Base-by-base conservation (phyloP, 192 early-diverging fungal species). In the Lobulomyces angularis region DNA sequence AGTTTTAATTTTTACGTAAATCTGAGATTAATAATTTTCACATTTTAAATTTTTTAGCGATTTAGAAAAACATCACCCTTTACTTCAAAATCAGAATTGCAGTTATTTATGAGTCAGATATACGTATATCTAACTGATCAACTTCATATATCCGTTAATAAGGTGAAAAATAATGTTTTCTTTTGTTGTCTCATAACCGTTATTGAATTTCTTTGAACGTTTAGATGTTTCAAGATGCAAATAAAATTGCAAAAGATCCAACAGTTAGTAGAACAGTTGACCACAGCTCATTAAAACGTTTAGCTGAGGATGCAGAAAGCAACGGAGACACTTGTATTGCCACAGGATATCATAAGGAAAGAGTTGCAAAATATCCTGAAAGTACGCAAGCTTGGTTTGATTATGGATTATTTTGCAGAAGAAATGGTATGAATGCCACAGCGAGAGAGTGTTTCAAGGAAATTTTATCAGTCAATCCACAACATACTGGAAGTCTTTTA, bases 341-440 rank as follows among this genome's bases (percentile, higher is more conserved):
- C 6, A 53, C 53, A n/a, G 20, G 41, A 8, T 77, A 74, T 36
- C 69, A 77, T 41, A 52, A 62, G 40, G 67, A 77, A 36, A 41
- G 74, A 14, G 52, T 77, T 19, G 66, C 63, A 16, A 69, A 63
- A 41, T 77, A 56, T 44, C 67, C 72, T 35, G 74, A 72, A 40
- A 74, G 69, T 34, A 39, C 61, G 26, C 53, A 62, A 32, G 62
- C 67, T 26, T 77, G 74, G 74, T 77, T 65, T 23, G 74, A 77
- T 32, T 77, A 77, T 44, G 70, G 69, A 5, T 54, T 55, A 20
- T 77, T 74, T 32, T 65, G 61, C 36, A 55, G 66, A 57, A 33
- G 74, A 2, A 65, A 55, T 25, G 43, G 47, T 8, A 50, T 56
- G 49, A 9, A 38, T 0, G 48, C 45, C 8, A 64, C 62, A 45